These are phyloP conservation scores for Priceomyces fermenticarens DNA, from an alignment of 805 yeast genomes.

Conservation along the genomic window DNA sequence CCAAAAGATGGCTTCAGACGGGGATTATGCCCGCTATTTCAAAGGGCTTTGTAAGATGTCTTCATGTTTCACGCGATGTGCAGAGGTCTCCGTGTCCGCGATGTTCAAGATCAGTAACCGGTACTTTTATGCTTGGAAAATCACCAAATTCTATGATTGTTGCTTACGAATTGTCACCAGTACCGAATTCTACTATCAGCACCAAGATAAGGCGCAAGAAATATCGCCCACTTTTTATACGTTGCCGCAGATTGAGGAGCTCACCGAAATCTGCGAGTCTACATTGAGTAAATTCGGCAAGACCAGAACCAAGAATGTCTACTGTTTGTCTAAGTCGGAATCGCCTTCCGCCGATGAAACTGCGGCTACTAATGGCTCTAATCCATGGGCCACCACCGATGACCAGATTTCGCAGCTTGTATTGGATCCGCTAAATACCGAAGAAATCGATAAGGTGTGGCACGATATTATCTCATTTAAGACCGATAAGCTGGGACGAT, in stretches of 20 bases:
- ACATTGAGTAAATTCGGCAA: not conserved
- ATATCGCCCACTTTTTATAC: not conserved
- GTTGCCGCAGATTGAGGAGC: not conserved
- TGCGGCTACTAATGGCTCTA: too few species aligned
- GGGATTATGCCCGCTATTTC: not conserved
- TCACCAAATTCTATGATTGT: not conserved
- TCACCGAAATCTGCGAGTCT: not conserved
- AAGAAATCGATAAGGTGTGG: constrained; percentile 36
- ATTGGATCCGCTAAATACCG: constrained; percentile 19
- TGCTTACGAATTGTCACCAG: not conserved
- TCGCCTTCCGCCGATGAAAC: too few species aligned
- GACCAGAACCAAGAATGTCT: too few species aligned
- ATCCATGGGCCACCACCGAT: too few species aligned
- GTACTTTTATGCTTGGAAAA: not conserved
- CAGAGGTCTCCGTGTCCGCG: not conserved
- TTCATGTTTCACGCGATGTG: not conserved
- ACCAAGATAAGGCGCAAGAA: not conserved
- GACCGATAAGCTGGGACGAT: constrained; percentile 12
- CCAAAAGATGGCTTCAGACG: not conserved
- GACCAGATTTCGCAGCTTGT: too few species aligned
- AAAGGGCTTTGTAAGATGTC: not conserved
- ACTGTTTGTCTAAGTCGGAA: too few species aligned
- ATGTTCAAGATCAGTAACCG: not conserved
- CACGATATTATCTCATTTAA: constrained; percentile 28
- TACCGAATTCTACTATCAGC: not conserved